A percentile compares a stretch with the other conserved stretches of the same genome.
Conservation (phyloP, 2,329 filamentous ascomycete species). For the Ceratocystis diversiconidia region DNA sequence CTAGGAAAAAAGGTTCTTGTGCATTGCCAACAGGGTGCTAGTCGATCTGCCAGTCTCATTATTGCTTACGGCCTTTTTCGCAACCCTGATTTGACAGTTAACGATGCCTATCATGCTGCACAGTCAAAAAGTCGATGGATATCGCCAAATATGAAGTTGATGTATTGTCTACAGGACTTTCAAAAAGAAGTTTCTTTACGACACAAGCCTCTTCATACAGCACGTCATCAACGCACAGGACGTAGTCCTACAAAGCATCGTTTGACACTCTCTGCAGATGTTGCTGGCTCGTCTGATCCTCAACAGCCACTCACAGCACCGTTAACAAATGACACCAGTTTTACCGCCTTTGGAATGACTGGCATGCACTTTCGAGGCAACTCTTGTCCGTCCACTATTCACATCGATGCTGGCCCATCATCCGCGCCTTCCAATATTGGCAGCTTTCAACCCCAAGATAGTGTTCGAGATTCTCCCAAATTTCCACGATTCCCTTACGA, state of each 20-base stretch:
- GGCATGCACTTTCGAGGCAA: constrained; percentile 36
- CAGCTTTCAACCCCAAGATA: constrained; percentile 43
- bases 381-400: constrained; percentile 37
- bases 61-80: constrained; percentile 75
- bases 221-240: constrained; percentile 36
- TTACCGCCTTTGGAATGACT: constrained; percentile 11
- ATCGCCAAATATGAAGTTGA: constrained; percentile 80
- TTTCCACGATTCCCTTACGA: constrained; percentile 30
- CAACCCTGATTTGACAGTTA: constrained; percentile 61
- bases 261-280: constrained; percentile 44
- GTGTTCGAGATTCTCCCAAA: constrained; percentile 27
- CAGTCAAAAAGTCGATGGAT: constrained; percentile 77
- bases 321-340: constrained; percentile 36
- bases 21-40: constrained; percentile 77
- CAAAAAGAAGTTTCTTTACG: constrained; percentile 47
- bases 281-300: constrained; percentile 33
- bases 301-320: constrained; percentile 49
- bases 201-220: constrained; percentile 31
- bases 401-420: constrained; percentile 47
- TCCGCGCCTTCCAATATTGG: constrained; percentile 44
- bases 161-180: constrained; percentile 80
- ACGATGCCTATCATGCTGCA: constrained; percentile 69
- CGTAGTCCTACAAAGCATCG: constrained; percentile 47
- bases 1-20: constrained; percentile 66
- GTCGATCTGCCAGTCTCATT: constrained; percentile 70